A percentile compares a stretch with the other conserved stretches of the same genome.
These are phyloP conservation scores for Dichomitus squalens DNA, from an alignment of 1,284 basidiomycete genomes.

Conservation along the genomic window DNA sequence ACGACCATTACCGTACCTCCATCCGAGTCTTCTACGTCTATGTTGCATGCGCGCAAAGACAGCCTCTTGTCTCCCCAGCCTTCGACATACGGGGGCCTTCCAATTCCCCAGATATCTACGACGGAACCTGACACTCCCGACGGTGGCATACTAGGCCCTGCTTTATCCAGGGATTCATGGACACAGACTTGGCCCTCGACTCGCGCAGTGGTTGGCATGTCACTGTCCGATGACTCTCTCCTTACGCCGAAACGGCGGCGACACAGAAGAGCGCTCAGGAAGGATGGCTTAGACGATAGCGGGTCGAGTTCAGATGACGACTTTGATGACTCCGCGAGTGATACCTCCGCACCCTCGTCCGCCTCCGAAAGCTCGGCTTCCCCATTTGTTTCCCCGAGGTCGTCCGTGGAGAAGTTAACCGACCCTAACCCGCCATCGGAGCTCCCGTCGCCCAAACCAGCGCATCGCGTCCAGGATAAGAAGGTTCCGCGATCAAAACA, in stretches of 20 bases:
- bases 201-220: conserved; percentile 12
- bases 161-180: not conserved
- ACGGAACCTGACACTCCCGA: conserved; percentile 46
- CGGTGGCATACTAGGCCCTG: too few species aligned
- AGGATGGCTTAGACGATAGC: conserved; percentile 28
- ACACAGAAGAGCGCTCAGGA: conserved; percentile 8
- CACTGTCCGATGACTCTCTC: conserved; percentile 27
- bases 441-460: conserved; percentile 11
- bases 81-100: conserved; percentile 38
- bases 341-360: conserved; percentile 34
- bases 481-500: conserved; percentile 53
- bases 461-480: conserved; percentile 11
- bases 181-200: conserved; percentile 13
- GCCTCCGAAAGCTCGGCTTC: conserved; percentile 40
- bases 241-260: conserved; percentile 32
- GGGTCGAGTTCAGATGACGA: conserved; percentile 49
- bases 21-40: not conserved
- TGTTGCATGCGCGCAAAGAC: conserved; percentile 7
- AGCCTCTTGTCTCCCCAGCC: conserved; percentile 10
- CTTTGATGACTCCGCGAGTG: conserved; percentile 33
- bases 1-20: conserved; percentile 27
- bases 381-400: conserved; percentile 35
- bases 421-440: conserved; percentile 19
- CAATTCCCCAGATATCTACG: conserved; percentile 57
- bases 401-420: conserved; percentile 30